Percentiles rank a stretch among this genome's conserved stretches.
Evolutionary conservation across 2,329 filamentous ascomycete genomes (phyloP).

Genomic region (Fusarium buxicola): DNA sequence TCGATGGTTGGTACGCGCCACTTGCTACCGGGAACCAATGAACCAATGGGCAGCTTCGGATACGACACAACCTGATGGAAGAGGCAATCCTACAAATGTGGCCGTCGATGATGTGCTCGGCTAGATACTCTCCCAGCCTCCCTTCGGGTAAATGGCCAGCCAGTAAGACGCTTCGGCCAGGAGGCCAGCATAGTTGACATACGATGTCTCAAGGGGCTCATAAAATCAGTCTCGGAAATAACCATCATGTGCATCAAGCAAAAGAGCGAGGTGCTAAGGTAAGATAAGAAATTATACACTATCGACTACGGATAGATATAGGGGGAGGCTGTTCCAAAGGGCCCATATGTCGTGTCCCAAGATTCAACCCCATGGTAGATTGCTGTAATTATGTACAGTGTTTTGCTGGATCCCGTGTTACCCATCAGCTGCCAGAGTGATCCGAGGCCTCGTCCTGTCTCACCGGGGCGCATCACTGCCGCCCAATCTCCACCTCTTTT

Average conservation of each 20-base stretch:
- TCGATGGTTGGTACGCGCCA: constrained; percentile 4
- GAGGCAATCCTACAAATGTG: constrained; percentile 29
- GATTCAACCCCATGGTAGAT: constrained; percentile 39
- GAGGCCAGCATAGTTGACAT: neutral
- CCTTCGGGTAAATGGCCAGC: neutral
- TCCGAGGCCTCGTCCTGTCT: constrained; percentile 39
- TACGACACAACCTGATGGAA: constrained; percentile 20
- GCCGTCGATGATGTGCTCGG: neutral
- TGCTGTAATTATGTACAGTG: constrained; percentile 42
- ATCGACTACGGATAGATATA: constrained; percentile 50
- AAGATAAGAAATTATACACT: constrained; percentile 53
- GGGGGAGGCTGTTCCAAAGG: constrained; percentile 46
- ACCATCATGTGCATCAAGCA: constrained; percentile 13
- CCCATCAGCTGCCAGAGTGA: constrained; percentile 43
- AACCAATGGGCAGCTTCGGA: constrained; percentile 21
- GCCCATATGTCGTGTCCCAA: constrained; percentile 39
- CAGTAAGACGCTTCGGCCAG: neutral
- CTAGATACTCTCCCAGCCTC: constrained; percentile 15
- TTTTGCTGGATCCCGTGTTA: constrained; percentile 36
- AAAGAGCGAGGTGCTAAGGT: constrained; percentile 16
- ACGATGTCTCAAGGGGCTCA: neutral
- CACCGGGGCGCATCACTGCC: constrained; percentile 30
- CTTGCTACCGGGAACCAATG: neutral
- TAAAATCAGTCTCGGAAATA: neutral
- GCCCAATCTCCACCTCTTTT: constrained; percentile 27